Conservation (phyloP, 2,329 filamentous ascomycete species). For the Alternaria ethzedia region DNA sequence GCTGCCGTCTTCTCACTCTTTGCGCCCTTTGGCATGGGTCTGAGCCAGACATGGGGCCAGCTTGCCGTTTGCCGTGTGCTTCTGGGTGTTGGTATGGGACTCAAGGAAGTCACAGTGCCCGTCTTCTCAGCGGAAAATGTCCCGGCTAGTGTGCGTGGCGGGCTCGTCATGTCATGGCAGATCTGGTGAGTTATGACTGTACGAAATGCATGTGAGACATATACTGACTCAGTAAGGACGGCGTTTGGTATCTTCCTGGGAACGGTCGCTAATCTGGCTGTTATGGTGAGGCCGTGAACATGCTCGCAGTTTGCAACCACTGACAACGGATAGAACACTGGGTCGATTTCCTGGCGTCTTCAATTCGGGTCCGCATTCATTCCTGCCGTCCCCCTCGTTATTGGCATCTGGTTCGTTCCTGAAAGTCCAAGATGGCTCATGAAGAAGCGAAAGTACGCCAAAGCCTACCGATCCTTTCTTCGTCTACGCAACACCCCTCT, state of each 20-base stretch:
- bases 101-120: conserved; percentile 55
- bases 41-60: conserved; percentile 49
- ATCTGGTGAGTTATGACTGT: conserved; percentile 31
- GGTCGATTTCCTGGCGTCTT: conserved; percentile 47
- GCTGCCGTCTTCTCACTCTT: conserved; percentile 44
- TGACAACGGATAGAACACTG: conserved; percentile 32
- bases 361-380: conserved; percentile 51
- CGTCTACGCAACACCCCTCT: conserved; percentile 49
- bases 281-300: conserved; percentile 29
- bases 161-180: conserved; percentile 56
- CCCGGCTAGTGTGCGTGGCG: conserved; percentile 57
- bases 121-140: conserved; percentile 56
- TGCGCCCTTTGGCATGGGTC: conserved; percentile 44
- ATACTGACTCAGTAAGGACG: conserved; percentile 18
- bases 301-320: background rate
- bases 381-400: conserved; percentile 47
- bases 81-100: conserved; percentile 53
- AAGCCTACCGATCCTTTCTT: conserved; percentile 50
- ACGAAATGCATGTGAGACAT: background rate
- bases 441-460: conserved; percentile 48
- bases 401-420: conserved; percentile 52
- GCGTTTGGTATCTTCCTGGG: conserved; percentile 56
- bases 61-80: conserved; percentile 48
- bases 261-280: conserved; percentile 49
- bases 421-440: conserved; percentile 50